These are phyloP conservation scores for Furcasterigmium furcatum DNA, from an alignment of 2,329 filamentous ascomycete species.

Conservation along the genomic window DNA sequence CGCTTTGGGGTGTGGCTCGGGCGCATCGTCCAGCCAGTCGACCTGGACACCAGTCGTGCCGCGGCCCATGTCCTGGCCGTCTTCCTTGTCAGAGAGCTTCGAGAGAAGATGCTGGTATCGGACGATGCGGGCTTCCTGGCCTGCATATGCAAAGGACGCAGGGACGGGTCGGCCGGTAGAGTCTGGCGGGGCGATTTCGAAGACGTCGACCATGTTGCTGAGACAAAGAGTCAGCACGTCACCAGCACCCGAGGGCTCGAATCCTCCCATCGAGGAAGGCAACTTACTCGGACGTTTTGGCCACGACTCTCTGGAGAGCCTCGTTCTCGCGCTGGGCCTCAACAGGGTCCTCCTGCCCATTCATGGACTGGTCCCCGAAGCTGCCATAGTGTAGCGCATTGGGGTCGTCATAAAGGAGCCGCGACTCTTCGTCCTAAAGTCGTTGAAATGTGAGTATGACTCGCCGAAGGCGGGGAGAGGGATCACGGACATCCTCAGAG, in stretches of 20 bases:
- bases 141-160: constrained; percentile 44
- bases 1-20: constrained; percentile 38
- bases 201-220: constrained; percentile 67
- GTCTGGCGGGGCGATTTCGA: constrained; percentile 58
- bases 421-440: constrained; percentile 56
- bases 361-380: constrained; percentile 54
- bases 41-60: constrained; percentile 40
- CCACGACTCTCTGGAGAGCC: constrained; percentile 60
- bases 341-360: constrained; percentile 54
- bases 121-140: constrained; percentile 52
- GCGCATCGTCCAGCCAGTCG: constrained; percentile 52
- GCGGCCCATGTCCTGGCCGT: constrained; percentile 18
- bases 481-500: constrained; percentile 49
- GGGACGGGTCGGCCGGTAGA: constrained; percentile 27
- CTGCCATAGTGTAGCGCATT: constrained; percentile 59
- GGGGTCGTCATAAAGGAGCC: constrained; percentile 59
- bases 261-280: constrained; percentile 2
- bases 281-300: constrained; percentile 60
- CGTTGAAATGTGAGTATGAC: constrained; percentile 1
- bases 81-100: constrained; percentile 49
- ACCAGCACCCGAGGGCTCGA: neutral
- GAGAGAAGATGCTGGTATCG: constrained; percentile 61
- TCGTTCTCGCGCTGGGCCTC: constrained; percentile 63
- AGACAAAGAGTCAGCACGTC: constrained; percentile 13
- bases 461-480: neutral